These are phyloP conservation scores for Forsythia viridissima DNA, from an alignment of 257 asterid species.

Conservation along the genomic window DNA sequence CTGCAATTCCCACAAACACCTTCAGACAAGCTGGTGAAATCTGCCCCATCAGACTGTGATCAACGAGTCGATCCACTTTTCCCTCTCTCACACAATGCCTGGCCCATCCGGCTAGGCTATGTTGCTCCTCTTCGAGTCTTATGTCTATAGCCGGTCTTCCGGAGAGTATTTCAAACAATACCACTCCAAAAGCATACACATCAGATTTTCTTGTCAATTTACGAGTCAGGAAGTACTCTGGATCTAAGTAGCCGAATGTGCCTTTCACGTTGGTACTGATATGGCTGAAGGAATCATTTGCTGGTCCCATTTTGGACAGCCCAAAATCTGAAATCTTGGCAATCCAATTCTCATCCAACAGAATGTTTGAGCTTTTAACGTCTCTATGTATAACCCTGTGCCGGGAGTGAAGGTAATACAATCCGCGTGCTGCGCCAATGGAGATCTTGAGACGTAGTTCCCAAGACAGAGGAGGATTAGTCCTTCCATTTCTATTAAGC, in stretches of 20 bases:
- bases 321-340: slow-evolving; percentile 82
- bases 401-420: slow-evolving; percentile 68
- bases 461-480: slow-evolving; percentile 54
- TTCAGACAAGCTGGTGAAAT: slow-evolving; percentile 53
- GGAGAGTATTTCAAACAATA: slow-evolving; percentile 61
- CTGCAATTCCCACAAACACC: slow-evolving; percentile 57
- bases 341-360: slow-evolving; percentile 63
- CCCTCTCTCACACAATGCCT: slow-evolving; percentile 56
- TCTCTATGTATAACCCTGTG: slow-evolving; percentile 70
- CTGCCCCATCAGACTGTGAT: slow-evolving; percentile 43
- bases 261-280: slow-evolving; percentile 61
- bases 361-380: slow-evolving; percentile 72
- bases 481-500: slow-evolving; percentile 28
- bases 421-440: slow-evolving; percentile 72
- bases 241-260: slow-evolving; percentile 69
- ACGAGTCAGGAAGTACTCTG: slow-evolving; percentile 54
- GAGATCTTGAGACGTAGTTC: slow-evolving; percentile 56
- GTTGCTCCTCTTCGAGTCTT: slow-evolving; percentile 58
- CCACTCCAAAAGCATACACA: slow-evolving; percentile 75
- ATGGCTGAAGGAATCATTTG: slow-evolving; percentile 53
- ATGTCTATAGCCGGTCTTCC: slow-evolving; percentile 62
- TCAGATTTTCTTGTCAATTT: slow-evolving; percentile 65
- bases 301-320: slow-evolving; percentile 67
- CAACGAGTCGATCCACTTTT: slow-evolving; percentile 51
- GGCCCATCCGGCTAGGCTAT: slow-evolving; percentile 63